Base-by-base conservation (phyloP, 208 protist genomes). In the Naegleria lovaniensis region DNA sequence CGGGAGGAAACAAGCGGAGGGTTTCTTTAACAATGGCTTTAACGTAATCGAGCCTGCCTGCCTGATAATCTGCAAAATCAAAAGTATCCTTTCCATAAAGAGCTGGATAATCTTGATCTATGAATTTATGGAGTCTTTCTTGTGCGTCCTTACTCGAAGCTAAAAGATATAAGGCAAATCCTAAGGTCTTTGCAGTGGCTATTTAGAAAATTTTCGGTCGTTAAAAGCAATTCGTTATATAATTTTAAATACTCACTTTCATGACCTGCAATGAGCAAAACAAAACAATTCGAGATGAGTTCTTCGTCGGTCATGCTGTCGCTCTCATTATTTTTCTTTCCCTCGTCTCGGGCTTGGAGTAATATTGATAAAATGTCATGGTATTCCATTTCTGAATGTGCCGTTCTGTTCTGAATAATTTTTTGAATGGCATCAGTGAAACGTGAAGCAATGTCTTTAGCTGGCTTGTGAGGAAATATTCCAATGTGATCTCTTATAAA, bases 191-290 rank as follows among this genome's bases (percentile, higher is more conserved):
- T 33, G 88, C 88, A 40, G 88, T 90, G 0, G 88, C 55, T 67
- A 67, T 67, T 58, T 58, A 58, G 15, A 19, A 58, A 58, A 19
- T 58, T 19, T 19, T 58, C 9, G 5, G 11, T 67, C 19, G 11
- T 22, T 29, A 67, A 29, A 4, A 29, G 55, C 11, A 67, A n/a
- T n/a, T n/a, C n/a, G n/a, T n/a, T n/a, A n/a, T n/a, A n/a, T n/a
- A n/a, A n/a, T n/a, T n/a, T n/a, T 58, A 29, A 29, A 67, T 29
- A 67, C 55, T 67, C 22, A 67, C 55, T 90, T 55, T 90, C 88
- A 36, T 90, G 88, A 38, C 88, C 88, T 52, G 88, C 88, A 55
- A 90, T 39, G 7, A 90, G 39, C 1, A 90, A 90, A 25, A 75
- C n/a, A 52, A 90, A 90, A 38, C 9, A 58, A 52, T 90, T 75